These are phyloP conservation scores for Erythrophleum ivorense DNA, from an alignment of 331 rosid species.

Conservation along the genomic window DNA sequence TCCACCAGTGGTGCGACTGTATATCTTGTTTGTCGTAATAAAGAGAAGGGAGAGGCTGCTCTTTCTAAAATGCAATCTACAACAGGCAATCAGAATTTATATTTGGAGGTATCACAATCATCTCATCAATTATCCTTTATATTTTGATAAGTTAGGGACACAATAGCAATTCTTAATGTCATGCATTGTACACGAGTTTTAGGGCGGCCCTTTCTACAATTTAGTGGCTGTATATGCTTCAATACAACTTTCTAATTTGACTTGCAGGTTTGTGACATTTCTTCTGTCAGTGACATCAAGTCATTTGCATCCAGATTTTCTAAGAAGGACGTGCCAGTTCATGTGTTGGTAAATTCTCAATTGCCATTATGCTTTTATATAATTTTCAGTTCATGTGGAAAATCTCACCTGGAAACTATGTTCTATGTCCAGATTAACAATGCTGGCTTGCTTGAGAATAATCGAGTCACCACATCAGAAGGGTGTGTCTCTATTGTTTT, in stretches of 20 bases:
- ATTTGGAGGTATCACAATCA: constrained; percentile 70
- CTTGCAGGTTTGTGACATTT: constrained; percentile 87
- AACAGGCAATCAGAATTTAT: constrained; percentile 76
- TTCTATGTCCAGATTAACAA: constrained; percentile 70
- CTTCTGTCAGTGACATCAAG: constrained; percentile 75
- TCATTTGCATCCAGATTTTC: constrained; percentile 72
- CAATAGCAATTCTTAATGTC: background rate
- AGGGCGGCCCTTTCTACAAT: constrained; percentile 5
- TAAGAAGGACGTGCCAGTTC: constrained; percentile 67
- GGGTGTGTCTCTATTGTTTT: constrained; percentile 58
- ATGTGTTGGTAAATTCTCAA: constrained; percentile 66
- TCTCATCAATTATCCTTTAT: background rate
- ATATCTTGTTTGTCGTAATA: constrained; percentile 83
- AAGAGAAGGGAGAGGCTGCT: constrained; percentile 92
- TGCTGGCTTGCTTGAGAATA: constrained; percentile 78
- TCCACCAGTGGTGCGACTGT: constrained; percentile 79
- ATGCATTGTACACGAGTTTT: constrained; percentile 2
- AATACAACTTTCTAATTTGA: constrained; percentile 38
- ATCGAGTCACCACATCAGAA: constrained; percentile 77
- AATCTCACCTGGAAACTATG: constrained; percentile 34
- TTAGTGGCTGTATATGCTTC: constrained; percentile 25
- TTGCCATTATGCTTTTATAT: background rate
- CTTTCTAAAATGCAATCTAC: constrained; percentile 66
- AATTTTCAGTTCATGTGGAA: background rate
- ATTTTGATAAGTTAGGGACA: background rate